phyloP scores from a whole-genome alignment of 2,329 filamentous ascomycete species.

The Trichoderma sp. region DNA sequence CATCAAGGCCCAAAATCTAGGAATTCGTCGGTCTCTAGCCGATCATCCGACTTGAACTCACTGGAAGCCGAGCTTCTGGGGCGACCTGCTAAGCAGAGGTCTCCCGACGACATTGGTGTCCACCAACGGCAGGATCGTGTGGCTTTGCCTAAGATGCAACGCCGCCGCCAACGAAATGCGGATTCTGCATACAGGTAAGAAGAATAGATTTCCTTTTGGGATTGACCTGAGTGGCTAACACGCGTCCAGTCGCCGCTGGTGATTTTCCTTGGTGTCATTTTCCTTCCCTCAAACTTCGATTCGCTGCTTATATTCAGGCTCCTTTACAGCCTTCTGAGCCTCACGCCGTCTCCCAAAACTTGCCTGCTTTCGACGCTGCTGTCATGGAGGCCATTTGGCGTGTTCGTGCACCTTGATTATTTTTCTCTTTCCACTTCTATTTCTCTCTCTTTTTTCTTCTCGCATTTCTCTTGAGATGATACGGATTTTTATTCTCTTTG shows the following conservation, averaged over 20 bases:
- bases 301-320: not conserved
- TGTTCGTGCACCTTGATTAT: not conserved
- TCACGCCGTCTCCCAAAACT: not conserved
- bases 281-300: not conserved
- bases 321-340: not conserved
- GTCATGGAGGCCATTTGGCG: too few species aligned
- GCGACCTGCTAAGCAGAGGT: conserved; percentile 32
- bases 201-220: not conserved
- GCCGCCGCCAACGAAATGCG: conserved; percentile 35
- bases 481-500: not conserved
- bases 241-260: conserved; percentile 37
- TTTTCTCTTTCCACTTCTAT: not conserved
- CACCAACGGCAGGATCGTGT: conserved; percentile 25
- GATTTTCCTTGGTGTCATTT: not conserved
- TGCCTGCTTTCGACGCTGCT: not conserved
- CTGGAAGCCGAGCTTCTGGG: conserved; percentile 40
- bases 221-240: not conserved
- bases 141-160: conserved; percentile 27
- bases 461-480: not conserved
- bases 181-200: conserved; percentile 40
- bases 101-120: conserved; percentile 26
- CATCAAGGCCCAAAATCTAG: conserved; percentile 28
- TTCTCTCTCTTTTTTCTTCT: not conserved
- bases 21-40: conserved; percentile 32
- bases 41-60: conserved; percentile 38